These are phyloP conservation scores for Pseudocercospora ulei DNA, from an alignment of 2,329 filamentous ascomycete species.

Conservation along the genomic window DNA sequence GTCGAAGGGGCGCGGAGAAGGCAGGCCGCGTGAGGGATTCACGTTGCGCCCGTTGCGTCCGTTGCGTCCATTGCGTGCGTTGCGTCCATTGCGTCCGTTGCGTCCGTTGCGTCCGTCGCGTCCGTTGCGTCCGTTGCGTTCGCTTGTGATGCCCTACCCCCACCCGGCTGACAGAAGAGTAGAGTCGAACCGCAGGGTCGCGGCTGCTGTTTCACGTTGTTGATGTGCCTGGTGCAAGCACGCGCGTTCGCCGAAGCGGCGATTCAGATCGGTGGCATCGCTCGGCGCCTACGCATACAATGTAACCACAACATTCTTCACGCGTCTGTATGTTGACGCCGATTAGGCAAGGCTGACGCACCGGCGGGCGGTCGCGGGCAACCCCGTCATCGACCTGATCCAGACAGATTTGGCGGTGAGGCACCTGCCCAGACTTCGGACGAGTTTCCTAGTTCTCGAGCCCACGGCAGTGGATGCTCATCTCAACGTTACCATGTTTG, in stretches of 20 bases:
- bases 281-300: too few species aligned
- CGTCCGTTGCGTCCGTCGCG: conserved; percentile 6
- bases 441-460: not conserved
- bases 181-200: conserved; percentile 5
- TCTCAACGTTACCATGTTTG: conserved; percentile 1
- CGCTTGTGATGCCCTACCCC: conserved; percentile 4
- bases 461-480: conserved; percentile 4
- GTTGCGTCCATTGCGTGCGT: too few species aligned
- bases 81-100: too few species aligned
- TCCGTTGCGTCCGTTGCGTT: too few species aligned
- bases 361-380: not conserved
- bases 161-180: conserved; percentile 3
- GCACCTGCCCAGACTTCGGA: conserved; percentile 2
- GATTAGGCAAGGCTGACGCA: not conserved
- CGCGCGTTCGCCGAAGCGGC: too few species aligned
- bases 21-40: not conserved
- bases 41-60: conserved; percentile 10
- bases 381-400: not conserved
- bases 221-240: not conserved
- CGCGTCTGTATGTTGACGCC: too few species aligned
- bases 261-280: too few species aligned
- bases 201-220: not conserved
- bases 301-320: too few species aligned
- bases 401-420: conserved; percentile 2
- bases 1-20: too few species aligned